phyloP scores from a whole-genome alignment of 257 asterid species.

The Plantago major region DNA sequence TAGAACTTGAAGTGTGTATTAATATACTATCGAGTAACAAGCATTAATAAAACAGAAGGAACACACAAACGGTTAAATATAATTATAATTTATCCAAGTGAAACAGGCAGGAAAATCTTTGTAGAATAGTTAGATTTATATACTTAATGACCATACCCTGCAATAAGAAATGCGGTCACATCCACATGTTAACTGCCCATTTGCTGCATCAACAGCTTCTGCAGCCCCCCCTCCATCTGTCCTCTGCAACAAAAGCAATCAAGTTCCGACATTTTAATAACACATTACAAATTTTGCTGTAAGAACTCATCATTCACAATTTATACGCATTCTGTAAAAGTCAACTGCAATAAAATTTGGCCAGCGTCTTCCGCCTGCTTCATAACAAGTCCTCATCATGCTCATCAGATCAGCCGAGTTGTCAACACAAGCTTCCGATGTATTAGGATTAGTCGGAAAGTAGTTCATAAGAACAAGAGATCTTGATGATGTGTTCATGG shows the following conservation, averaged over 20 bases:
- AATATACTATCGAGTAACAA: no score
- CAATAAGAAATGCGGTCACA: conserved; percentile 85
- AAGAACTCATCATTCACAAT: not conserved
- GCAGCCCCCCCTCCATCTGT: conserved; percentile 92
- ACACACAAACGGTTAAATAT: no score
- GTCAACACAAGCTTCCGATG: conserved; percentile 54
- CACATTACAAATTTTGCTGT: not conserved
- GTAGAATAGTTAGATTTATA: no score
- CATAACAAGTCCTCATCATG: conserved; percentile 60
- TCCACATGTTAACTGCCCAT: conserved; percentile 80
- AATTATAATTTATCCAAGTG: no score
- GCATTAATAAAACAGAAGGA: no score
- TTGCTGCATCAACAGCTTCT: conserved; percentile 84
- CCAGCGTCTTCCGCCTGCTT: conserved; percentile 70
- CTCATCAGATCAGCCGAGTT: conserved; percentile 55
- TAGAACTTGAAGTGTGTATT: no score
- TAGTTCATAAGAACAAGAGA: conserved; percentile 70
- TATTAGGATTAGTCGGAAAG: conserved; percentile 67
- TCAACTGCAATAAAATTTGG: conserved; percentile 93
- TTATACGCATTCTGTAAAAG: conserved; percentile 49
- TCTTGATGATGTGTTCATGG: conserved; percentile 54
- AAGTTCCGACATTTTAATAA: not conserved
- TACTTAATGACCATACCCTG: conserved; percentile 41
- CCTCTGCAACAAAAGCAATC: conserved; percentile 39
- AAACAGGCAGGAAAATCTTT: no score